Evolutionary conservation across 805 yeast genomes (phyloP).

Genomic region (Groenewaldozyma salmanticensis): DNA sequence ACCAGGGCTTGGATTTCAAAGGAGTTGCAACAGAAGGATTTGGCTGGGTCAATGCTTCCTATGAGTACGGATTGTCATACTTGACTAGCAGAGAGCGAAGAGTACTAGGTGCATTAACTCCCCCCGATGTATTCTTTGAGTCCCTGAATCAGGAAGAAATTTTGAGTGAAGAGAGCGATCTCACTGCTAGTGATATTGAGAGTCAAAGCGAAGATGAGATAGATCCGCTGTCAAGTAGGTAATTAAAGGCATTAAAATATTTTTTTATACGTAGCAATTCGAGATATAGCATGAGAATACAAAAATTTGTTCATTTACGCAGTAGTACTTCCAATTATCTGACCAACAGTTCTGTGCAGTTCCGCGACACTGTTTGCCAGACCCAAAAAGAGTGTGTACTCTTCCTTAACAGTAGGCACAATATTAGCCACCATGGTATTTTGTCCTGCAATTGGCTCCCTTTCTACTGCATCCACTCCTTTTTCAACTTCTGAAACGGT

Average conservation of each 20-base stretch:
- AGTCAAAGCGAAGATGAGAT: neutral
- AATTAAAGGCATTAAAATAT: neutral
- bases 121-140: conserved; percentile 53
- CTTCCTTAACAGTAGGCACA: conserved; percentile 34
- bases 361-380: conserved; percentile 65
- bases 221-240: too few species aligned
- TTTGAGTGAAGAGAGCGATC: too few species aligned
- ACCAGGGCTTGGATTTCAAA: conserved; percentile 86
- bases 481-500: conserved; percentile 26
- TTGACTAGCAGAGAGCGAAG: conserved; percentile 59
- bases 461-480: conserved; percentile 25
- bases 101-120: conserved; percentile 69
- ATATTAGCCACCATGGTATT: conserved; percentile 19
- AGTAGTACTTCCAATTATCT: conserved; percentile 7
- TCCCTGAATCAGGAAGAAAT: conserved; percentile 1
- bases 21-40: conserved; percentile 95
- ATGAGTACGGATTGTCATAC: conserved; percentile 58
- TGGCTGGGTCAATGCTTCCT: conserved; percentile 96
- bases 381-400: conserved; percentile 60
- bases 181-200: neutral
- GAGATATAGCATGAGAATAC: too few species aligned
- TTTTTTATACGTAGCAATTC: neutral
- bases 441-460: conserved; percentile 13
- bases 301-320: too few species aligned
- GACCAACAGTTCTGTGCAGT: conserved; percentile 43